Evolutionary conservation across 768 basidiomycete species (phyloP).

Genomic region (Rhodotorula paludigena): DNA sequence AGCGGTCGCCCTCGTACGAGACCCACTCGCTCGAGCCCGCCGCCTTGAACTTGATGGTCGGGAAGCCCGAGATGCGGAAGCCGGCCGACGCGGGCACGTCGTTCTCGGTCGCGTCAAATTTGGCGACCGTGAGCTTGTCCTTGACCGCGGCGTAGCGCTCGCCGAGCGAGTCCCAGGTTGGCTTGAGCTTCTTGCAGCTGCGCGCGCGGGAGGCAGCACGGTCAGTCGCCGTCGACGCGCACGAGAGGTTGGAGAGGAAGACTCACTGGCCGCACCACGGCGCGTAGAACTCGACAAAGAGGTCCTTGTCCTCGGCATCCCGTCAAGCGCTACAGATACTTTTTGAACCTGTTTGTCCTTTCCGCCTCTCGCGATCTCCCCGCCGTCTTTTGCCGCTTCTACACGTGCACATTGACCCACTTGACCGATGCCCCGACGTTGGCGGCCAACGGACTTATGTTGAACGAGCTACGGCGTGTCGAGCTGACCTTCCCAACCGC

Average conservation of each 20-base stretch:
- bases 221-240: background rate
- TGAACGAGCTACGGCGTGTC: too few relatives aligned
- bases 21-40: constrained; percentile 81
- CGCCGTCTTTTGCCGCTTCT: too few relatives aligned
- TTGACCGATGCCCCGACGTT: too few relatives aligned
- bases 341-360: too few relatives aligned
- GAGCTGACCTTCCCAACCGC: too few relatives aligned
- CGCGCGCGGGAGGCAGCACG: background rate
- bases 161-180: constrained; percentile 84
- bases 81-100: constrained; percentile 82
- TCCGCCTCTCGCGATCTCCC: too few relatives aligned
- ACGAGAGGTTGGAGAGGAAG: background rate
- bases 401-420: too few relatives aligned
- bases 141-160: constrained; percentile 64
- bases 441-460: too few relatives aligned
- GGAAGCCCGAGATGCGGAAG: constrained; percentile 74
- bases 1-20: constrained; percentile 77
- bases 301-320: constrained; percentile 90
- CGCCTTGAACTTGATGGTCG: constrained; percentile 92
- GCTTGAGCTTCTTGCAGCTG: constrained; percentile 95
- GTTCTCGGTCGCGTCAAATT: constrained; percentile 94
- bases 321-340: too few relatives aligned
- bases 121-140: constrained; percentile 55
- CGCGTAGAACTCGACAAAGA: constrained; percentile 95
- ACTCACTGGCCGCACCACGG: constrained; percentile 65